These are phyloP conservation scores for Larix kaempferi DNA, from an alignment of 75 land plant species.

Conservation along the genomic window DNA sequence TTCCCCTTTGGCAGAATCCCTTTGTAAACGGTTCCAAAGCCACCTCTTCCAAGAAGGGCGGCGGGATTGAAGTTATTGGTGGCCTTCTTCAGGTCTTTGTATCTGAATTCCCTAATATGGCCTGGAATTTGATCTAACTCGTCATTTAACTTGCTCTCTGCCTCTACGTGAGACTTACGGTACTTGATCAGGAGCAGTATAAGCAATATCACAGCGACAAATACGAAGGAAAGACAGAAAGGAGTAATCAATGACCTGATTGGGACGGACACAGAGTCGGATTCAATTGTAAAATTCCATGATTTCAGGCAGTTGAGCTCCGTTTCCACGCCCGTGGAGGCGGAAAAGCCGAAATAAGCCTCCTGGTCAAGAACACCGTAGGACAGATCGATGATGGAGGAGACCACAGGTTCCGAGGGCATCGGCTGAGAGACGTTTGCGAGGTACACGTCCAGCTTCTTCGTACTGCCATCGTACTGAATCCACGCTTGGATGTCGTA, in stretches of 20 bases:
- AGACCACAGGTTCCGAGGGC: no score
- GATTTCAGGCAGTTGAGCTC: conserved; percentile 34
- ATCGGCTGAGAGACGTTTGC: no score
- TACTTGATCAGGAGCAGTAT: not conserved
- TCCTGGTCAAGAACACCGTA: conserved; percentile 8
- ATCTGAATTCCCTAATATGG: conserved; percentile 15
- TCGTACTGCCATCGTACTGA: no score
- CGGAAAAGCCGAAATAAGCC: conserved; percentile 65
- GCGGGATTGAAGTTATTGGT: conserved; percentile 15
- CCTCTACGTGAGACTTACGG: not conserved
- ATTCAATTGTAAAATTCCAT: not conserved
- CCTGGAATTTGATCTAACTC: not conserved
- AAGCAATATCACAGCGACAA: no score
- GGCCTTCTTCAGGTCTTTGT: conserved; percentile 20
- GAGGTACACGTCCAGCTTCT: no score
- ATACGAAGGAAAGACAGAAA: not conserved
- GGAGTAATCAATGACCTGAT: not conserved
- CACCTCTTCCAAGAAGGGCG: conserved; percentile 11
- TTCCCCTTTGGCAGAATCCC: conserved; percentile 8
- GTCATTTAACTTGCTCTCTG: not conserved
- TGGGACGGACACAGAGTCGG: not conserved
- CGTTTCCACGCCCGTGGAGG: conserved; percentile 37
- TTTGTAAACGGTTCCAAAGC: conserved; percentile 25
- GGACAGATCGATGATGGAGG: conserved; percentile 24
- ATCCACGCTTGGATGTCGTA: no score